Conservation (phyloP, 352 stramenopile species). For the Thalassiosira livingstoniorum region DNA sequence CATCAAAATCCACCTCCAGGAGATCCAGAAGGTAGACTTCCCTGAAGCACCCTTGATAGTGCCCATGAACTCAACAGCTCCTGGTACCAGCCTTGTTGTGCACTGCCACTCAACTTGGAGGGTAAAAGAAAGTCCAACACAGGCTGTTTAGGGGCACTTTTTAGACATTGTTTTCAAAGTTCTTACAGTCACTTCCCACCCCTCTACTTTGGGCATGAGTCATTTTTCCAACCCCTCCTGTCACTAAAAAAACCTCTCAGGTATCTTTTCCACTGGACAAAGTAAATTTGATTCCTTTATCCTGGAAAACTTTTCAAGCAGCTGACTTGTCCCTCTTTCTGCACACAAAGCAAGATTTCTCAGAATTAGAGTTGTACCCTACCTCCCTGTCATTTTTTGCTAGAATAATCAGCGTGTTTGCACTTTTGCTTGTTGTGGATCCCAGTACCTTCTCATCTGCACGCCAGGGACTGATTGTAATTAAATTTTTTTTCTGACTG, state of each 20-base stretch:
- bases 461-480: constrained; percentile 38
- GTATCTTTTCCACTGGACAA: constrained; percentile 18
- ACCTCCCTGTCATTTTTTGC: neutral
- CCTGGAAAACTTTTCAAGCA: neutral
- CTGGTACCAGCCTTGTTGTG: constrained; percentile 21
- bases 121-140: constrained; percentile 42
- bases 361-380: constrained; percentile 15
- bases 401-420: constrained; percentile 6
- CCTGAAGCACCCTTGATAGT: constrained; percentile 38
- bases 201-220: constrained; percentile 14
- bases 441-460: constrained; percentile 29
- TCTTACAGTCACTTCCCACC: constrained; percentile 21
- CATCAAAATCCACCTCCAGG: constrained; percentile 13
- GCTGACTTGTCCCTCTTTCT: constrained; percentile 13
- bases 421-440: neutral
- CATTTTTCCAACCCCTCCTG: constrained; percentile 12
- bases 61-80: constrained; percentile 15
- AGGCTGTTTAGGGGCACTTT: constrained; percentile 53
- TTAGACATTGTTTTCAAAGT: constrained; percentile 4
- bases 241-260: constrained; percentile 35
- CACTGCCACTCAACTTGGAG: constrained; percentile 61
- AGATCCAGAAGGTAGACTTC: constrained; percentile 20
- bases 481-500: constrained; percentile 3
- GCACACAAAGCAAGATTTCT: constrained; percentile 7
- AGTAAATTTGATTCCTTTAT: constrained; percentile 11